Evolutionary conservation across 23 red algal species (phyloP).

Genomic region (Porphyridium purpureum): DNA sequence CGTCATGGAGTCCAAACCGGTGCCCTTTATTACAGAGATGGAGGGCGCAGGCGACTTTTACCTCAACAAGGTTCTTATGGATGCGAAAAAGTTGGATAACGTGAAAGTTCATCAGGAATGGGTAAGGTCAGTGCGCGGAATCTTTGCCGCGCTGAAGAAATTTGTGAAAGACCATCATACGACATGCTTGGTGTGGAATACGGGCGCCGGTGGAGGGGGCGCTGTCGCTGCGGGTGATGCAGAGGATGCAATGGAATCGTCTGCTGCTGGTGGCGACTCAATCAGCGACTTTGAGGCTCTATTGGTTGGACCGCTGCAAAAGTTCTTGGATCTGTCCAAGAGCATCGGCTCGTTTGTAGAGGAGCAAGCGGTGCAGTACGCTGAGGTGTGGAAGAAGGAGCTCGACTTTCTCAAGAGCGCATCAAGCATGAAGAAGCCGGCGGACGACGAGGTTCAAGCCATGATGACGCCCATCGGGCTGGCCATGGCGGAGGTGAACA

Average conservation of each 20-base stretch:
- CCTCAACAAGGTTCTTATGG: slow-evolving; percentile 54
- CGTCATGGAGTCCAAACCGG: slow-evolving; percentile 52
- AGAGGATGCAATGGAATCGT: neutral
- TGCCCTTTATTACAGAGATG: slow-evolving; percentile 36
- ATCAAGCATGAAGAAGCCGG: slow-evolving; percentile 19
- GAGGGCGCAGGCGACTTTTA: slow-evolving; percentile 40
- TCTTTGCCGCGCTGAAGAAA: slow-evolving; percentile 31
- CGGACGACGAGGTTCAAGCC: slow-evolving; percentile 28
- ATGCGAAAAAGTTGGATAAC: slow-evolving; percentile 25
- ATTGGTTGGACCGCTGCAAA: neutral
- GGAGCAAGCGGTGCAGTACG: neutral
- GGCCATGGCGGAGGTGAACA: slow-evolving; percentile 23
- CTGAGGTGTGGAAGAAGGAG: neutral
- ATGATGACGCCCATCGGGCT: slow-evolving; percentile 31
- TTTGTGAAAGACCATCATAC: slow-evolving; percentile 73
- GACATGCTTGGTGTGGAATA: slow-evolving; percentile 32
- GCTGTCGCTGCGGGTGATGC: neutral
- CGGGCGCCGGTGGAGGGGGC: neutral
- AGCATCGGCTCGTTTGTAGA: neutral
- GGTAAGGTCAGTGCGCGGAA: slow-evolving; percentile 21
- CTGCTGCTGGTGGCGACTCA: neutral
- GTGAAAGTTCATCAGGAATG: slow-evolving; percentile 26
- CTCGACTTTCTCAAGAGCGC: slow-evolving; percentile 12
- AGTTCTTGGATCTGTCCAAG: neutral
- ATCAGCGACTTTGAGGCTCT: neutral